Conservation (phyloP, 1,284 basidiomycete genomes). For the Trichosporon inkin region DNA sequence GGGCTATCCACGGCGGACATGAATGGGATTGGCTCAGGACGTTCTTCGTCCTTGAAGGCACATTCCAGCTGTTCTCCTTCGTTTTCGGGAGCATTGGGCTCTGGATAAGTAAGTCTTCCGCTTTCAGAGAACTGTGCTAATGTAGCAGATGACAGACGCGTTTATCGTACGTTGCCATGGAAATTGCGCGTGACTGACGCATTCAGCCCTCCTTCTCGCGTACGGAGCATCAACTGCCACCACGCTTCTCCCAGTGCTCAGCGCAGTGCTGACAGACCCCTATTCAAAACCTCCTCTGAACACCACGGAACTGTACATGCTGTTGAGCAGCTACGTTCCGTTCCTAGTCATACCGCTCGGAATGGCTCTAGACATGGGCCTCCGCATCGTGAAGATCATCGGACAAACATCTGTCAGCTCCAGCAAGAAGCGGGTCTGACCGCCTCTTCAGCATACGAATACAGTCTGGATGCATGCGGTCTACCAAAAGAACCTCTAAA, state of each 20-base stretch:
- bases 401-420: constrained; percentile 15
- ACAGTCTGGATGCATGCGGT: background rate
- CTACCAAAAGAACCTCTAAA: background rate
- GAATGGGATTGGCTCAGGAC: constrained; percentile 41
- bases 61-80: constrained; percentile 74
- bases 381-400: constrained; percentile 29
- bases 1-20: constrained; percentile 23
- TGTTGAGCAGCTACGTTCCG: constrained; percentile 70
- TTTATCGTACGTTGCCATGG: constrained; percentile 34
- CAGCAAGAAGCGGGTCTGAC: constrained; percentile 19
- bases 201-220: constrained; percentile 57
- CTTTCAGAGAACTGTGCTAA: background rate
- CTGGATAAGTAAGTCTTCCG: constrained; percentile 57
- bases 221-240: constrained; percentile 75
- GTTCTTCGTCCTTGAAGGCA: constrained; percentile 45
- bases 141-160: constrained; percentile 37
- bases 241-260: constrained; percentile 67
- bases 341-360: constrained; percentile 67
- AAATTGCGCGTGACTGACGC: constrained; percentile 15
- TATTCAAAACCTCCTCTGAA: constrained; percentile 29
- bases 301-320: constrained; percentile 51
- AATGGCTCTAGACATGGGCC: constrained; percentile 67
- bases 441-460: background rate
- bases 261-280: constrained; percentile 56
- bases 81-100: constrained; percentile 63